These are phyloP conservation scores for Gentiana macrophylla DNA, from an alignment of 257 asterid species.

Conservation along the genomic window DNA sequence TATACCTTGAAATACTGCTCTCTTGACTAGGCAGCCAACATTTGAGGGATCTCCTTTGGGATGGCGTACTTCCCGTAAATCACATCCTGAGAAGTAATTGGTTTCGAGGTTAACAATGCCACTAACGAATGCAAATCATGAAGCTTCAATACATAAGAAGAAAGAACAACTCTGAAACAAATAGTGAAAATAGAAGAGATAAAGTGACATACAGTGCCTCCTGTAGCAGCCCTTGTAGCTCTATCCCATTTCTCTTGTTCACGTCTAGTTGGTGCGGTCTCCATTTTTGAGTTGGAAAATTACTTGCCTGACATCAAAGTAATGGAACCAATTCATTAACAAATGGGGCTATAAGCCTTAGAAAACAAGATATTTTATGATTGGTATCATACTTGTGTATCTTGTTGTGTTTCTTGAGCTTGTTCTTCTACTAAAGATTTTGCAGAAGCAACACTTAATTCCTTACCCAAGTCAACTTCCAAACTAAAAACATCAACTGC, in stretches of 20 bases:
- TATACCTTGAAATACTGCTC: constrained; percentile 76
- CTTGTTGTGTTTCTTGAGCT: constrained; percentile 35
- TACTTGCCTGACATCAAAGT: constrained; percentile 31
- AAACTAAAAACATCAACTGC: constrained; percentile 30
- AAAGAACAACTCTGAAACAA: too few species aligned
- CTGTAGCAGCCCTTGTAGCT: constrained; percentile 85
- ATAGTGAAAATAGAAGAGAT: too few species aligned
- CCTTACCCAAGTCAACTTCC: constrained; percentile 70
- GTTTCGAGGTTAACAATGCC: too few species aligned
- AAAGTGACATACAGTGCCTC: constrained; percentile 79
- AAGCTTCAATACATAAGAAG: too few species aligned
- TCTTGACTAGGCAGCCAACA: constrained; percentile 75
- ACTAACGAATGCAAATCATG: too few species aligned
- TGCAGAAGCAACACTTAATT: constrained; percentile 33
- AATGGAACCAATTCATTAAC: not conserved
- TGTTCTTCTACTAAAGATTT: constrained; percentile 21
- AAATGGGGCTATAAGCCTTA: constrained; percentile 1
- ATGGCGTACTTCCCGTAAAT: constrained; percentile 59
- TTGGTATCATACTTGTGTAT: constrained; percentile 28
- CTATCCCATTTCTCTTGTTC: constrained; percentile 92
- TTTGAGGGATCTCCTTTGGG: constrained; percentile 64
- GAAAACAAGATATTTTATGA: not conserved
- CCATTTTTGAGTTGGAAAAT: constrained; percentile 46
- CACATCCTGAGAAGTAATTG: constrained; percentile 54
- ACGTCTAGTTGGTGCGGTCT: constrained; percentile 91